Conservation (phyloP, 163 green algal species). For the Prototheca wickerhamii region DNA sequence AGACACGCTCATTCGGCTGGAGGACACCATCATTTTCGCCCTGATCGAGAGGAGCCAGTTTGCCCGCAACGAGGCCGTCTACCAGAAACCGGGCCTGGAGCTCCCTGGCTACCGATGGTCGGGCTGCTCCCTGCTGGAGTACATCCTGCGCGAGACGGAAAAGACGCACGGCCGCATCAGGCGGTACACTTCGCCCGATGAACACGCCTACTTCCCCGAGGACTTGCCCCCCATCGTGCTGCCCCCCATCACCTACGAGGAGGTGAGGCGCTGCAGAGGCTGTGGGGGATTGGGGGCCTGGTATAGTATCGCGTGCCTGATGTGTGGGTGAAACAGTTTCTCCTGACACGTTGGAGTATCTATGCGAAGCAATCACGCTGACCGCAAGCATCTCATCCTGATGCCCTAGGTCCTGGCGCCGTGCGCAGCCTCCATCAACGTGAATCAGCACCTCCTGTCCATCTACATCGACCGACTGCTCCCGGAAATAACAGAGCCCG, state of each 20-base stretch:
- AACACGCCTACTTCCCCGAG: conserved; percentile 94
- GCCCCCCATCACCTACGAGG: conserved; percentile 46
- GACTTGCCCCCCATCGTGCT: conserved; percentile 53
- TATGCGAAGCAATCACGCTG: background rate
- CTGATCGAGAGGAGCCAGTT: conserved; percentile 94
- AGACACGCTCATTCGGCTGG: conserved; percentile 72
- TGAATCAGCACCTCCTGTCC: conserved; percentile 77
- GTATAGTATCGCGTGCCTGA: background rate
- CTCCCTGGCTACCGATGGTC: conserved; percentile 42
- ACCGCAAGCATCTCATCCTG: background rate
- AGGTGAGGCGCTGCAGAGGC: conserved; percentile 19
- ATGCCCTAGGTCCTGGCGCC: conserved; percentile 53
- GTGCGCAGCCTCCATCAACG: conserved; percentile 68
- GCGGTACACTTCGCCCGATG: conserved; percentile 86
- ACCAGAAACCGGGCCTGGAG: conserved; percentile 59
- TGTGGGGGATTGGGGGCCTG: background rate
- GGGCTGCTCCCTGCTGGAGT: conserved; percentile 79
- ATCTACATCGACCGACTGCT: conserved; percentile 82
- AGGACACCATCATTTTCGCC: conserved; percentile 98
- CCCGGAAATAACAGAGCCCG: conserved; percentile 60
- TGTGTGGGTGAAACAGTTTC: background rate
- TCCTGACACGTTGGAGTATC: background rate
- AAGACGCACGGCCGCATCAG: conserved; percentile 76
- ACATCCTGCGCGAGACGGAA: conserved; percentile 86
- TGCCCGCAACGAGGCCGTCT: conserved; percentile 71